Conservation (phyloP, 306 rosid genomes). For the Hylodesmum podocarpum region DNA sequence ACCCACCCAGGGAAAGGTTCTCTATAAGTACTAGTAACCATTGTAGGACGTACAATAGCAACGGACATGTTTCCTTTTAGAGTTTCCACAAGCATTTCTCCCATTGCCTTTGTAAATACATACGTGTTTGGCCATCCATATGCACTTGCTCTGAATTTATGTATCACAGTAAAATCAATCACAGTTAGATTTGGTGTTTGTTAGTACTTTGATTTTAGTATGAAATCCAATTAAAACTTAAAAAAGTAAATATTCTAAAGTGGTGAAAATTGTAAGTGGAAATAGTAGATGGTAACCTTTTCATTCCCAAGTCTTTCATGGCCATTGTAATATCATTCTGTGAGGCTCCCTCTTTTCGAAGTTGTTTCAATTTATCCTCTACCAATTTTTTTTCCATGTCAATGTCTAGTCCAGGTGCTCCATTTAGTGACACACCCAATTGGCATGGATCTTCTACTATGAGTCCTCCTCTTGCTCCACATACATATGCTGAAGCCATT, state of each 20-base stretch:
- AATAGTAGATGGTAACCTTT: constrained; percentile 41
- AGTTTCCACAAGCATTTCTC: constrained; percentile 66
- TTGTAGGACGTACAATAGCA: constrained; percentile 66
- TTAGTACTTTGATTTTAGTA: too few relatives aligned
- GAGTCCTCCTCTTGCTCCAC: constrained; percentile 66
- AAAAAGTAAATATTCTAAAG: neutral
- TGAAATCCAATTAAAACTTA: neutral
- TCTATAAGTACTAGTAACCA: constrained; percentile 64
- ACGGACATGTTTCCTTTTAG: constrained; percentile 40
- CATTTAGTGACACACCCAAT: constrained; percentile 68
- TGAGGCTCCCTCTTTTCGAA: constrained; percentile 41
- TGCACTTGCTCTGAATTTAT: constrained; percentile 42
- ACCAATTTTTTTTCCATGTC: constrained; percentile 42
- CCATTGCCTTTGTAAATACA: constrained; percentile 84
- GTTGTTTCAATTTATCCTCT: constrained; percentile 42
- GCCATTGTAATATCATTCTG: constrained; percentile 42
- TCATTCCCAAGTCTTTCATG: constrained; percentile 67
- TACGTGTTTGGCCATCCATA: constrained; percentile 89
- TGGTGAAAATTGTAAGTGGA: neutral
- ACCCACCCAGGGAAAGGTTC: constrained; percentile 93
- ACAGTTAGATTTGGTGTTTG: neutral
- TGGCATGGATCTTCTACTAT: constrained; percentile 51
- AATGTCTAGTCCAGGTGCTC: constrained; percentile 52
- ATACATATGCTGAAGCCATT: constrained; percentile 56
- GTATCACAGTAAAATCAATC: neutral